Evolutionary conservation across 805 yeast species (phyloP), one percentile per base, ranked within the genome.

Genomic region (Pichia eremophila): DNA sequence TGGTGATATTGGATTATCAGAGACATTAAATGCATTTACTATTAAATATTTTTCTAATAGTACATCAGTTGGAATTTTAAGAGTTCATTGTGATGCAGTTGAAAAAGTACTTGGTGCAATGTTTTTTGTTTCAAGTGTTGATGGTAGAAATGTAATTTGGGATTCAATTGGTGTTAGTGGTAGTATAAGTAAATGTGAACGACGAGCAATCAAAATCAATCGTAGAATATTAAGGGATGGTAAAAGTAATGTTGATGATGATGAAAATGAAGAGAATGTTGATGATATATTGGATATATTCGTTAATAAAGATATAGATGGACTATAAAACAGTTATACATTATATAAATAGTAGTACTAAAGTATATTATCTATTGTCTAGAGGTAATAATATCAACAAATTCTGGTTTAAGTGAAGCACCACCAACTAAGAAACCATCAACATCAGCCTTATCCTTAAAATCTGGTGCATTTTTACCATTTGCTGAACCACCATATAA

Each of bases 351-450:
- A n/a, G n/a, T n/a, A n/a, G n/a, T n/a, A n/a, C n/a, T n/a, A n/a
- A n/a, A n/a, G n/a, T n/a, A n/a, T n/a, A n/a, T n/a, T n/a, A n/a
- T 43, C 67, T 79, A 86, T 67, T 74, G 72, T 83, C 95, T 84
- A 47, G 95, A 85, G 76, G 85, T 91, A 79, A 93, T 77, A 67
- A 93, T 93, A 73, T 88, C 93, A 65, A 87, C 81, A 66, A 93
- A 93, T 76, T 93, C 99, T 57, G 99, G 96, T 80, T 93, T 93
- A 71, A 93, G 81, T 42, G 95, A 87, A 65, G 99, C 99, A 75
- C 99, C 99, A 66, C 99, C 99, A 61, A 93, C 99, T 64, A 93
- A 81, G 91, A 90, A 93, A 46, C 99, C 99, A 66, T 93, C 99
- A 55, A 93, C 95, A 65, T 93, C 96, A 27, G 73, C 73, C 80